Conservation (phyloP, 331 rosid genomes). For the Arachis monticola region DNA sequence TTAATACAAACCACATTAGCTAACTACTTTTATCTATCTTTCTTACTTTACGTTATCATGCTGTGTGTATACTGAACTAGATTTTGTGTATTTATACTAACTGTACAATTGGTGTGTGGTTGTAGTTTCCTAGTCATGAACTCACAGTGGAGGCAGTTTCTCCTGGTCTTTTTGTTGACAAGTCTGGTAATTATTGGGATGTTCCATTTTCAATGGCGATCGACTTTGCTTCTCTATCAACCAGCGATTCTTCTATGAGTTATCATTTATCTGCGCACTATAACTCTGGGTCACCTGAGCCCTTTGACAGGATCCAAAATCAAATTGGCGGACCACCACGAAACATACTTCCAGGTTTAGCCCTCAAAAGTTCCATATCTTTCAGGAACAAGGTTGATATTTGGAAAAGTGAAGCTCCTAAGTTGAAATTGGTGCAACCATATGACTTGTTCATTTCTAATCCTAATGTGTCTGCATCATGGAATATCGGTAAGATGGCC, state of each 20-base stretch:
- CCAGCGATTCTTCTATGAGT: slow-evolving; percentile 58
- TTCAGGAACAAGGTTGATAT: slow-evolving; percentile 62
- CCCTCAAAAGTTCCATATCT: slow-evolving; percentile 71
- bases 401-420: slow-evolving; percentile 75
- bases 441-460: slow-evolving; percentile 80
- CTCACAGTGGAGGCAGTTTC: slow-evolving; percentile 75
- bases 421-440: slow-evolving; percentile 72
- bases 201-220: slow-evolving; percentile 77
- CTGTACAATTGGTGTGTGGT: slow-evolving; percentile 31
- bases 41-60: not conserved
- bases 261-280: slow-evolving; percentile 73
- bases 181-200: slow-evolving; percentile 83
- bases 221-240: slow-evolving; percentile 73
- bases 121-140: slow-evolving; percentile 83
- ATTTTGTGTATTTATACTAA: slow-evolving; percentile 20
- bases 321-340: slow-evolving; percentile 49
- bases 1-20: slow-evolving; percentile 2
- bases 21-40: not conserved
- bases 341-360: slow-evolving; percentile 76
- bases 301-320: slow-evolving; percentile 46
- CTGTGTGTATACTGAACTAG: slow-evolving; percentile 31
- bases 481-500: slow-evolving; percentile 71
- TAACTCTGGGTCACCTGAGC: slow-evolving; percentile 65
- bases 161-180: slow-evolving; percentile 85
- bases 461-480: slow-evolving; percentile 73